Evolutionary conservation across 495 filamentous ascomycete genomes (phyloP).

Genomic region (Aspergillus bridgeri): DNA sequence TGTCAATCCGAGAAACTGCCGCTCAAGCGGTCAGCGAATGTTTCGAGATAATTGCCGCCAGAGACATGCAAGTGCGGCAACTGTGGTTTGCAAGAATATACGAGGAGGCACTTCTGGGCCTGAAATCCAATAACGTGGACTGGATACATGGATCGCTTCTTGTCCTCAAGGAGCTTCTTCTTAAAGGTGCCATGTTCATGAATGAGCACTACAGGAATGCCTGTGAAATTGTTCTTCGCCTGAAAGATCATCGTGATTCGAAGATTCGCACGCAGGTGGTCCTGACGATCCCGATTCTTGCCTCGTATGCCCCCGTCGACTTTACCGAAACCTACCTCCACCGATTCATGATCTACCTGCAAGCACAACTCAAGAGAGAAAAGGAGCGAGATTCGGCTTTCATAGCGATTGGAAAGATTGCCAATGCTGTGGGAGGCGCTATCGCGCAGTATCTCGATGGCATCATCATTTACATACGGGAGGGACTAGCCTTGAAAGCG

Average conservation of each 20-base stretch:
- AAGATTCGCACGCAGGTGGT: slow-evolving; percentile 87
- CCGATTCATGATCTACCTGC: slow-evolving; percentile 94
- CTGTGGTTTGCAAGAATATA: slow-evolving; percentile 85
- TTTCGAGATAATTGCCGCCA: slow-evolving; percentile 87
- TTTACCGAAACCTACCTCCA: slow-evolving; percentile 83
- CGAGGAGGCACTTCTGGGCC: slow-evolving; percentile 72
- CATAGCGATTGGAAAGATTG: slow-evolving; percentile 90
- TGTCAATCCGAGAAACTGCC: slow-evolving; percentile 86
- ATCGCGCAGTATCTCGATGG: slow-evolving; percentile 95
- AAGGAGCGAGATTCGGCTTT: slow-evolving; percentile 92
- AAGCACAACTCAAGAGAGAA: slow-evolving; percentile 91
- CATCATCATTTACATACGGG: slow-evolving; percentile 85
- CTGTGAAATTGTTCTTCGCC: slow-evolving; percentile 83
- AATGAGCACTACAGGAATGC: slow-evolving; percentile 80
- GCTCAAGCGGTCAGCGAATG: slow-evolving; percentile 88
- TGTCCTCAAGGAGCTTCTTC: slow-evolving; percentile 82
- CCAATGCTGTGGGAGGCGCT: slow-evolving; percentile 87
- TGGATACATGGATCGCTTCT: slow-evolving; percentile 88
- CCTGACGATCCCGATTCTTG: slow-evolving; percentile 84
- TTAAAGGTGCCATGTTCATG: slow-evolving; percentile 99
- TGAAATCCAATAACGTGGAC: slow-evolving; percentile 76
- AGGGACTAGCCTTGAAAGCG: slow-evolving; percentile 80
- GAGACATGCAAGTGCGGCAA: slow-evolving; percentile 79
- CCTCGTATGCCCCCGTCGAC: slow-evolving; percentile 82
- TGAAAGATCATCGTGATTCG: slow-evolving; percentile 86